Evolutionary conservation across 1,284 basidiomycete genomes (phyloP).

Genomic region (Erythrobasidium hasegawianum): DNA sequence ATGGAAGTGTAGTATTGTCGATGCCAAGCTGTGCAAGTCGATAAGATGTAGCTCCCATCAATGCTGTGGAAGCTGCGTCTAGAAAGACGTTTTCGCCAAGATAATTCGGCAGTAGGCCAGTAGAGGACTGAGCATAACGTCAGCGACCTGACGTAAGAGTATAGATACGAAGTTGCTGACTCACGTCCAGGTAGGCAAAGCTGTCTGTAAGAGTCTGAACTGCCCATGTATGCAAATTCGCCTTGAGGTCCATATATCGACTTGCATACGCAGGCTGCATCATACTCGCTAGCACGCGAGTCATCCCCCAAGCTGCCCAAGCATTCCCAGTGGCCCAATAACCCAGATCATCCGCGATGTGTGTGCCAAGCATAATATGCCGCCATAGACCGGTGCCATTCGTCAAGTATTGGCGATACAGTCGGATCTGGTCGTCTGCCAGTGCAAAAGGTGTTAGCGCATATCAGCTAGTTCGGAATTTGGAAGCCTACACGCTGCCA

Average conservation of each 20-base stretch:
- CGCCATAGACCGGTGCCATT: conserved; percentile 59
- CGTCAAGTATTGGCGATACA: conserved; percentile 62
- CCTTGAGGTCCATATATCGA: conserved; percentile 57
- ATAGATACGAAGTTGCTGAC: no score
- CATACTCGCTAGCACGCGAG: conserved; percentile 71
- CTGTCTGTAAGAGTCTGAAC: conserved; percentile 67
- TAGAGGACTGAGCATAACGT: conserved; percentile 38
- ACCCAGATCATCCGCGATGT: conserved; percentile 37
- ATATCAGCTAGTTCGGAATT: no score
- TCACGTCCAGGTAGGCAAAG: not conserved
- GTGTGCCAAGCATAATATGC: conserved; percentile 61
- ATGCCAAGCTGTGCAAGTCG: conserved; percentile 59
- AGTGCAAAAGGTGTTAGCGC: no score
- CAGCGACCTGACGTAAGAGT: no score
- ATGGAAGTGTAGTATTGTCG: conserved; percentile 56
- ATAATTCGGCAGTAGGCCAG: conserved; percentile 69
- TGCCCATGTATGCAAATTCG: conserved; percentile 52
- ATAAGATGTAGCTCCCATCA: conserved; percentile 73
- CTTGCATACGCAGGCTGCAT: conserved; percentile 58
- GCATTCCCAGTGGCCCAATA: conserved; percentile 61
- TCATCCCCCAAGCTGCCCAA: conserved; percentile 79
- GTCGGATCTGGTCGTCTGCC: conserved; percentile 66
- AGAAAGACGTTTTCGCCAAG: conserved; percentile 60
- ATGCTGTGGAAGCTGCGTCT: conserved; percentile 69
- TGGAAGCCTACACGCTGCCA: conserved; percentile 53